Evolutionary conservation across 2,329 filamentous ascomycete species (phyloP), one percentile per base, ranked within the genome.

Genomic region (Trichoderma sp.): DNA sequence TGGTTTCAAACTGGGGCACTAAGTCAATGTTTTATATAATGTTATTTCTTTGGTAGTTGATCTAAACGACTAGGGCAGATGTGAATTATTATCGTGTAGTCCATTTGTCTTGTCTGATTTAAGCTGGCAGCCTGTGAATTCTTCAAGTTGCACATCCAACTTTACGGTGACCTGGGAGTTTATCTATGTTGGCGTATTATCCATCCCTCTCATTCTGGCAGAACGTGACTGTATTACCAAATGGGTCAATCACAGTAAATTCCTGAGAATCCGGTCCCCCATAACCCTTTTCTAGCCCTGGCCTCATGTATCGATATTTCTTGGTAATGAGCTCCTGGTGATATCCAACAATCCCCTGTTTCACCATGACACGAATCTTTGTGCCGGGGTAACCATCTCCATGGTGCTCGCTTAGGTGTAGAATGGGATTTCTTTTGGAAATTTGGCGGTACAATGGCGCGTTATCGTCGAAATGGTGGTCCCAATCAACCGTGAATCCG

Each of bases 381-480:
- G 22, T 32, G 19, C 54, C 54, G 0, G 54, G 54, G 34, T 19
- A 37, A 3, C 54, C 54, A 37, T 57, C 54, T 37, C 32, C 54
- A 3, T 57, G 54, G 27, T 57, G 71, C 66, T 72, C 69, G 42
- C 70, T 71, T 3, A 72, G 69, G 29, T 72, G 69, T 34, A 72
- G 53, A 15, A 67, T 57, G 27, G 71, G 59, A 19, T 57, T 60
- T 13, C 34, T 66, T 5, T 67, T 60, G 17, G 70, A 72, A 19
- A 72, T 59, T 42, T 72, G 70, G 17, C 70, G 65, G 58, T 72
- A 72, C 29, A 71, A 56, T 19, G 71, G 71, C 3, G 65, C 67
- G 48, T 50, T 60, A n/a, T 68, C 67, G 66, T 70, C 71, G 63
- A 69, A 71, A 29, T 68, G 68, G 67, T 72, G 71, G 12, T 71